Conservation (phyloP, 345 rosid genomes). For the Hirschfeldia incana region DNA sequence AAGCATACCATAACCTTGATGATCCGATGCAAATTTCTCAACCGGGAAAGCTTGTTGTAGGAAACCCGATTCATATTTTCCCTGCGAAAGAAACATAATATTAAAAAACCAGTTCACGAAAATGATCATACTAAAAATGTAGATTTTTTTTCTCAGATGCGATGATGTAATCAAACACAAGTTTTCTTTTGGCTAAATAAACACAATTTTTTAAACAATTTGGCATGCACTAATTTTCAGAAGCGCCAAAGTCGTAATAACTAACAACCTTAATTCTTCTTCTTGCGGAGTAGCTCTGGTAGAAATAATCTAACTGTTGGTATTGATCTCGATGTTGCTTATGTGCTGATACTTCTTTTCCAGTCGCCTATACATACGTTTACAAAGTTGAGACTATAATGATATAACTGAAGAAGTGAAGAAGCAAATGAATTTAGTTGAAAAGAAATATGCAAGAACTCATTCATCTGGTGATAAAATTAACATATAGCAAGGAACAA, state of each 20-base stretch:
- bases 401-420: background rate
- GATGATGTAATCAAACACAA: background rate
- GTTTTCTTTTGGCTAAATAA: background rate
- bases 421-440: background rate
- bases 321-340: constrained; percentile 16
- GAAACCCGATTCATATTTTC: constrained; percentile 5
- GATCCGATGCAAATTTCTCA: constrained; percentile 15
- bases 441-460: background rate
- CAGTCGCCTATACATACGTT: background rate
- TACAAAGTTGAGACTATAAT: background rate
- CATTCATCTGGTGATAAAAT: background rate
- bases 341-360: constrained; percentile 9
- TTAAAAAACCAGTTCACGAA: background rate
- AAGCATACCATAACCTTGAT: constrained; percentile 11
- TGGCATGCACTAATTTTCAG: background rate
- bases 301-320: constrained; percentile 18
- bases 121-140: background rate
- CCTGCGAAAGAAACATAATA: constrained; percentile 19
- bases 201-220: background rate
- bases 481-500: background rate
- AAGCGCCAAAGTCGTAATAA: background rate
- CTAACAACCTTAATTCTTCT: constrained; percentile 19
- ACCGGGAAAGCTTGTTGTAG: constrained; percentile 27
- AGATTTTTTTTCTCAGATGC: background rate
- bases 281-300: constrained; percentile 24